A percentile compares a stretch with the other conserved stretches of the same genome.
Evolutionary conservation across 225 moss, liverwort and hornwort species (phyloP).

Genomic region (Antitrichia curtipendula): DNA sequence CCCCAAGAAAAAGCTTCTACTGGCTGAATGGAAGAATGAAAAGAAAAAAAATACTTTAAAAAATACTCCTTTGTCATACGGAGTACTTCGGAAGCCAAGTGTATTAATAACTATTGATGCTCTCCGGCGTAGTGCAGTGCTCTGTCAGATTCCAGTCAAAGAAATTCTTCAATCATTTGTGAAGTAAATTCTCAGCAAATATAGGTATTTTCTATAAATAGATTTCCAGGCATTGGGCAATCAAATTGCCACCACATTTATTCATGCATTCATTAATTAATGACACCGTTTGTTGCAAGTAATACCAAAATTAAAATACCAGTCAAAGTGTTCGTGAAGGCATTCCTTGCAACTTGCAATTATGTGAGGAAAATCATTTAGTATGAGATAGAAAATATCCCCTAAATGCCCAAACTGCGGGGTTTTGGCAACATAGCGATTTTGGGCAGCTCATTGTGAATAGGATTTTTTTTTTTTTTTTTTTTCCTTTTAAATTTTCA

Average conservation of each 20-base stretch:
- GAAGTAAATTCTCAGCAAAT: neutral
- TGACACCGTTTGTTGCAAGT: neutral
- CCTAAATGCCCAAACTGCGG: no score
- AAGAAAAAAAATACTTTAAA: no score
- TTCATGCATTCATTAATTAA: no score
- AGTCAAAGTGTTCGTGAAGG: neutral
- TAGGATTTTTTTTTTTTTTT: no score
- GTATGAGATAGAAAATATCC: no score
- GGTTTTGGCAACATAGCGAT: no score
- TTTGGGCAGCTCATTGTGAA: no score
- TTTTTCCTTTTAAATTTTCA: no score
- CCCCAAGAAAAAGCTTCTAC: neutral
- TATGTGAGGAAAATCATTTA: neutral
- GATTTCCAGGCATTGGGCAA: neutral
- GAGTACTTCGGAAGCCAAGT: neutral
- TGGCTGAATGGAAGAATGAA: neutral
- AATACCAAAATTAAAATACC: neutral
- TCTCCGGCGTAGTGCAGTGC: neutral
- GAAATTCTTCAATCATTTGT: conserved; percentile 4
- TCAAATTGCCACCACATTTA: neutral
- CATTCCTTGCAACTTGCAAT: neutral
- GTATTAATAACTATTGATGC: neutral
- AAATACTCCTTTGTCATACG: no score
- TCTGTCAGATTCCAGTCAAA: neutral
- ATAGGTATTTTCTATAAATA: neutral